Percentiles rank a stretch among this genome's conserved stretches.
Conservation (phyloP, 2,329 filamentous ascomycete species). For the Cordyceps militaris region DNA sequence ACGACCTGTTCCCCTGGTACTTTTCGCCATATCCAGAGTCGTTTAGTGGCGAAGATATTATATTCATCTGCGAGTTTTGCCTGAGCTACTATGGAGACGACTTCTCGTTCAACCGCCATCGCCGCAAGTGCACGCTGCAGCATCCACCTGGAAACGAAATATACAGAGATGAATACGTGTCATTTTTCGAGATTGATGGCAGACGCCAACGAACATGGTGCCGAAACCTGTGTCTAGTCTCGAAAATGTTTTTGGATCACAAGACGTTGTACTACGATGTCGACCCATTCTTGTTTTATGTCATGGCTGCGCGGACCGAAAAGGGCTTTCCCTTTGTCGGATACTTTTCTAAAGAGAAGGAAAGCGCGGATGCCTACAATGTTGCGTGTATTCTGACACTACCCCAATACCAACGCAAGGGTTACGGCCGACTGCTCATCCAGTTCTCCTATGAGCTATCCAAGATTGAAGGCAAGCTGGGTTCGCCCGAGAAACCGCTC, state of each 20-base stretch:
- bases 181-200: conserved; percentile 96
- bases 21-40: conserved; percentile 93
- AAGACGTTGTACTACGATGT: conserved; percentile 99
- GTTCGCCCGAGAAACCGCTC: conserved; percentile 92
- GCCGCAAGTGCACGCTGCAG: conserved; percentile 79
- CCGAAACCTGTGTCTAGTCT: conserved; percentile 87
- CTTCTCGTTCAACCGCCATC: conserved; percentile 77
- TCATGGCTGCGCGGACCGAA: conserved; percentile 86
- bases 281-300: conserved; percentile 98
- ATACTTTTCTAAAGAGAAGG: conserved; percentile 99
- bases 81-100: conserved; percentile 81
- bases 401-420: conserved; percentile 92
- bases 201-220: conserved; percentile 93
- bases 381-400: conserved; percentile 95
- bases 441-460: conserved; percentile 97
- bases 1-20: conserved; percentile 95
- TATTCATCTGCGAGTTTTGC: conserved; percentile 97
- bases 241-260: conserved; percentile 94
- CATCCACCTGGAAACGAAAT: conserved; percentile 98
- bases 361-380: conserved; percentile 94
- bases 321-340: conserved; percentile 93
- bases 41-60: conserved; percentile 80
- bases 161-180: conserved; percentile 88
- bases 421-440: conserved; percentile 87
- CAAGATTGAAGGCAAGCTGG: conserved; percentile 89